Base-by-base conservation (phyloP, 2,329 filamentous ascomycete genomes). In the Tympanopsis confertula region DNA sequence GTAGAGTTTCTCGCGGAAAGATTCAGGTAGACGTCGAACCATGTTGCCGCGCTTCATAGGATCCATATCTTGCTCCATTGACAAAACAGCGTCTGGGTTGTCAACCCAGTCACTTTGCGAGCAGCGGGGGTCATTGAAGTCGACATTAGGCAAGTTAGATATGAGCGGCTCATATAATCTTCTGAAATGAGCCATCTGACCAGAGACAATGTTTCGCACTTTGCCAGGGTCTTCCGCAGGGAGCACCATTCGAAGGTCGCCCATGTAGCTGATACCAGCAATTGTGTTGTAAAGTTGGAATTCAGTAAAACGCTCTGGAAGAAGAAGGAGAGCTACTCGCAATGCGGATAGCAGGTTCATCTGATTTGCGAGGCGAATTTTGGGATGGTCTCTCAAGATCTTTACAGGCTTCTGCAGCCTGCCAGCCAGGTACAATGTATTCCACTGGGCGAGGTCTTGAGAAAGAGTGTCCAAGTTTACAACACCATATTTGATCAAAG, bases 331-430 rank as follows among this genome's bases (percentile, higher is more conserved):
- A 0, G 91, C 86, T 3, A 88, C 89, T 41, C 91, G 84, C 4
- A 96, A 69, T 3, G 93, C 93, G 5, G 89, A 89, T 32, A 96
- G 73, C 14, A 98, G 72, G 56, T 98, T 98, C 57, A 93, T 82
- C 59, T 98, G 91, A 58, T 98, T 96, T 4, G 89, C 86, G 20
- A 96, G 74, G 20, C 91, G 85, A 29, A 98, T 87, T 36, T 80
- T 80, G 1, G 91, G 86, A 51, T 98, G 86, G 55, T 98, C 91
- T 37, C 88, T 82, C 14, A 98, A 72, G 47, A 98, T 96, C 65
- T 98, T 96, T 59, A 94, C 91, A 2, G 91, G 91, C 57, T 98
- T 98, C 45, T 98, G 91, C 38, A 98, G 70, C 22, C 91, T 83
- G 3, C 91, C 91, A 4, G 93, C 91, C n/a, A 98, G 74, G 58